Evolutionary conservation across 768 basidiomycete genomes (phyloP).

Genomic region (Hebeloma cylindrosporum): DNA sequence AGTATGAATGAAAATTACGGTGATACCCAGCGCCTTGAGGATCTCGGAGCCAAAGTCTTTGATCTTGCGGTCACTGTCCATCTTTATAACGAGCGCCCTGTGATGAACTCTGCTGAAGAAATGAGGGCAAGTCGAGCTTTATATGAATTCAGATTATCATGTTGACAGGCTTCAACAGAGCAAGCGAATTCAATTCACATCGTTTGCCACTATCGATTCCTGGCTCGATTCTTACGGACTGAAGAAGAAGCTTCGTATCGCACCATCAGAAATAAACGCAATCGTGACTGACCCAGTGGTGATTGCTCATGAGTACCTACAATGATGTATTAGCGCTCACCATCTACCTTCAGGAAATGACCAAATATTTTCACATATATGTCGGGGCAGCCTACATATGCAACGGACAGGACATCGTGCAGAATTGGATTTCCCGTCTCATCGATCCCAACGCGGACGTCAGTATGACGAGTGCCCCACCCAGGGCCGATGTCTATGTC

Average conservation of each 20-base stretch:
- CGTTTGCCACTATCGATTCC: slow-evolving; percentile 37
- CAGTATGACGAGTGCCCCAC: slow-evolving; percentile 12
- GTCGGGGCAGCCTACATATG: slow-evolving; percentile 67
- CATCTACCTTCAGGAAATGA: slow-evolving; percentile 46
- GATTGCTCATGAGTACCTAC: neutral
- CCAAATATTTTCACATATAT: slow-evolving; percentile 57
- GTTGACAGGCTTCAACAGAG: slow-evolving; percentile 18
- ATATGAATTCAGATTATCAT: neutral
- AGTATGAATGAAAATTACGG: slow-evolving; percentile 49
- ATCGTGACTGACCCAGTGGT: slow-evolving; percentile 22
- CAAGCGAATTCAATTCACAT: slow-evolving; percentile 30
- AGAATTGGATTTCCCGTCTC: slow-evolving; percentile 59
- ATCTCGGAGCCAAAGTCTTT: slow-evolving; percentile 54
- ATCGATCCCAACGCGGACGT: slow-evolving; percentile 45
- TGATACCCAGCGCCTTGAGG: slow-evolving; percentile 57
- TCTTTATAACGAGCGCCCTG: slow-evolving; percentile 46
- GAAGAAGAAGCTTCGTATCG: slow-evolving; percentile 51
- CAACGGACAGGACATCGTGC: slow-evolving; percentile 47
- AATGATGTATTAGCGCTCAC: neutral
- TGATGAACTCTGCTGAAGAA: slow-evolving; percentile 38
- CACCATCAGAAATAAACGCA: slow-evolving; percentile 35
- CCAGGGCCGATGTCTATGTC: slow-evolving; percentile 2
- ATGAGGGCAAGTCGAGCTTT: slow-evolving; percentile 41
- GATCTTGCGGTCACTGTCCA: slow-evolving; percentile 52
- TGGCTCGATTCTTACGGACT: slow-evolving; percentile 58